phyloP scores from a whole-genome alignment of 2,329 filamentous ascomycete genomes.

The Botryotinia globosa region DNA sequence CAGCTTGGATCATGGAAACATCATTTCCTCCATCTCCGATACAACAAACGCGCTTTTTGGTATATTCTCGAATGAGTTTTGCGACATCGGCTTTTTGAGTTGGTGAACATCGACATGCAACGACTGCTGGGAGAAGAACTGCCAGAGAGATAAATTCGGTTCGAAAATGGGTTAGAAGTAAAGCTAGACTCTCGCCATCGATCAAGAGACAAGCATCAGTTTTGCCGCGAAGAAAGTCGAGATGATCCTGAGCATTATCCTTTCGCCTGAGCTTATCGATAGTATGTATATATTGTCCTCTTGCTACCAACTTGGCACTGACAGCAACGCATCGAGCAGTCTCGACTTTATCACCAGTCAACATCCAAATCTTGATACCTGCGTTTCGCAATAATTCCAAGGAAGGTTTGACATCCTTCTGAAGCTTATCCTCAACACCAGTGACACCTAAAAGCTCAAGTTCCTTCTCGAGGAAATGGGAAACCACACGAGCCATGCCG shows the following conservation, averaged over 20 bases:
- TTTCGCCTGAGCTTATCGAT: constrained; percentile 81
- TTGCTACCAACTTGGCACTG: constrained; percentile 86
- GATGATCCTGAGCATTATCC: constrained; percentile 79
- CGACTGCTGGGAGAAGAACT: constrained; percentile 83
- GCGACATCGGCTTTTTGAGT: constrained; percentile 97
- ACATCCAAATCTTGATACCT: constrained; percentile 99
- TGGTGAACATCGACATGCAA: constrained; percentile 94
- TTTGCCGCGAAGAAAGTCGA: constrained; percentile 86
- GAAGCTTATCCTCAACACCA: constrained; percentile 94
- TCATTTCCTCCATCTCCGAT: constrained; percentile 98
- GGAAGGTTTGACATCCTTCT: constrained; percentile 92
- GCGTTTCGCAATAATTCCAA: constrained; percentile 93
- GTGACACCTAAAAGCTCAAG: constrained; percentile 95
- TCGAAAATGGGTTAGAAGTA: constrained; percentile 80
- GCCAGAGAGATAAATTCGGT: constrained; percentile 84
- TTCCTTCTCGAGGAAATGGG: constrained; percentile 78
- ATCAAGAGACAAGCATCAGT: constrained; percentile 86
- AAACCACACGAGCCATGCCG: constrained; percentile 76
- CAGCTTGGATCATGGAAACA: constrained; percentile 98
- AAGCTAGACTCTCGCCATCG: constrained; percentile 83
- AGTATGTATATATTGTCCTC: constrained; percentile 94
- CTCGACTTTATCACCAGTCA: constrained; percentile 98
- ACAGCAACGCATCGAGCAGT: constrained; percentile 95
- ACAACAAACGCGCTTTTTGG: constrained; percentile 92
- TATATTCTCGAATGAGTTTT: constrained; percentile 82